Base-by-base conservation (phyloP, 208 protist genomes). In the Leishmania arabica region DNA sequence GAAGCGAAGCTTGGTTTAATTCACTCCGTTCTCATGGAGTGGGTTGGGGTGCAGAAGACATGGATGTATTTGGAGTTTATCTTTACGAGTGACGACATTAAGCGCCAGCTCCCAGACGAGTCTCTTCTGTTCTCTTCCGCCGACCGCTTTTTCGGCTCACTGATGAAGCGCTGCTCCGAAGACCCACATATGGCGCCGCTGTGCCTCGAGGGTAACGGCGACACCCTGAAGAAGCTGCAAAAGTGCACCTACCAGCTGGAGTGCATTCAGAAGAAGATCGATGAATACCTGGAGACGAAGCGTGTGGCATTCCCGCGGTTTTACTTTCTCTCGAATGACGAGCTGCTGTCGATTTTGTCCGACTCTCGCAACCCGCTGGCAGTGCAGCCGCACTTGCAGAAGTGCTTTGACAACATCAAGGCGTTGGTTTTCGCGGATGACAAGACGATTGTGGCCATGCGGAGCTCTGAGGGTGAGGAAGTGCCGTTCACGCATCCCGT, bases 41-140 rank as follows among this genome's bases (percentile, higher is more conserved):
- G 98, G 97, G 88, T 99, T 42, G 89, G 86, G 8, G 93, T 97
- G 45, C 99, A 99, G 84, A 98, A 97, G 74, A 88, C 88, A 49
- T 99, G 98, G 98, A 97, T 99, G 89, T 99, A 99, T 84, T 89
- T 99, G 31, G 98, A 99, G 82, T 99, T 99, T 80, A 99, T 99
- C 74, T 99, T 99, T 82, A 94, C 92, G 40, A 98, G 95, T 62
- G 95, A 98, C 78, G 98, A 99, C 87, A 99, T 99, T 78, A 98
- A 99, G 86, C 88, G 87, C 2, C 96, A 99, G 80, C 89, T 98
- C 42, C 96, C 93, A 17, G 94, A 97, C 78, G 97, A 99, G 77
- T 92, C 87, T 37, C 83, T 92, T n/a, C 88, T 95, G 37, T 99
- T 98, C 81, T 90, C 78, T 15, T 86, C 83, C 8, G 96, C 99